Percentiles rank a stretch among this genome's conserved stretches.
These are phyloP conservation scores for Meripilus lineatus DNA, from an alignment of 1,284 basidiomycete species.

Conservation along the genomic window DNA sequence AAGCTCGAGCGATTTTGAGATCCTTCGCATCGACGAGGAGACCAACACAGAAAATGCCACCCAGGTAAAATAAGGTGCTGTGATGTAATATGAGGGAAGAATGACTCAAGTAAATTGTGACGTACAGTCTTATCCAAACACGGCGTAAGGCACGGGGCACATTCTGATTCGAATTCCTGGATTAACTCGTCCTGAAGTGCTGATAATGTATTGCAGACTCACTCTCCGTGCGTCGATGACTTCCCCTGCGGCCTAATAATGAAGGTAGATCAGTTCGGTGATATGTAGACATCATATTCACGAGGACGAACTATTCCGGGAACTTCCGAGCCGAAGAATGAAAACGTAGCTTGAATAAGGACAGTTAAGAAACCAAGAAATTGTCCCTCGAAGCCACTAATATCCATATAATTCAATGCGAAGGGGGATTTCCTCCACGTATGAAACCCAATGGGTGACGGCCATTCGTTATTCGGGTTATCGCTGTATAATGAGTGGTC, in stretches of 20 bases:
- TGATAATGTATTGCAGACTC: too few species aligned
- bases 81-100: too few species aligned
- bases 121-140: constrained; percentile 51
- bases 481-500: too few species aligned
- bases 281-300: too few species aligned
- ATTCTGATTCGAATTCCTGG: too few species aligned
- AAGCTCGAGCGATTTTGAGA: constrained; percentile 25
- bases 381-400: constrained; percentile 28
- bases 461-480: too few species aligned
- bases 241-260: constrained; percentile 29
- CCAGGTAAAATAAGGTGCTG: constrained; percentile 27
- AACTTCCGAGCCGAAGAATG: constrained; percentile 28
- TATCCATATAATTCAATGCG: constrained; percentile 19
- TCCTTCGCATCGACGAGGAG: constrained; percentile 34
- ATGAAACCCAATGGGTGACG: constrained; percentile 19
- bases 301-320: constrained; percentile 26
- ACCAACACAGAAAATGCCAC: constrained; percentile 39
- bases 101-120: constrained; percentile 1
- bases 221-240: constrained; percentile 28
- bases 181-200: too few species aligned
- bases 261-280: too few species aligned
- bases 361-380: constrained; percentile 49
- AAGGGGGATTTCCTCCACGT: constrained; percentile 24
- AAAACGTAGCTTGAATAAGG: constrained; percentile 32
- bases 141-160: constrained; percentile 40